Evolutionary conservation across 768 basidiomycete genomes (phyloP).

Genomic region (Naganishia randhawae): DNA sequence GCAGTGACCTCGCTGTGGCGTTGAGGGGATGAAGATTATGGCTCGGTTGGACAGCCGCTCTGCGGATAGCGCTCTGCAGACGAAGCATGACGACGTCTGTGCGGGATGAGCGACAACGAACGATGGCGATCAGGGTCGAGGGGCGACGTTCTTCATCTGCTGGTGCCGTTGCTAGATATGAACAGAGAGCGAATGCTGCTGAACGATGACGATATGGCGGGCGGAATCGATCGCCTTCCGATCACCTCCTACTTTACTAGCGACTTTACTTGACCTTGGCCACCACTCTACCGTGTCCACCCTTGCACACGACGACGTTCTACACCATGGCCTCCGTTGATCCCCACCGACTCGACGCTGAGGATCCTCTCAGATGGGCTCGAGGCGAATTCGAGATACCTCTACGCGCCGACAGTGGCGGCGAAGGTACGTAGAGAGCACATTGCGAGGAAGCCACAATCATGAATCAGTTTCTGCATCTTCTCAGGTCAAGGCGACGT

Average conservation of each 20-base stretch:
- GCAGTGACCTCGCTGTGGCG: neutral
- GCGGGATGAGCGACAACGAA: neutral
- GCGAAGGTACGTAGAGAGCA: constrained; percentile 36
- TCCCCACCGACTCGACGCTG: constrained; percentile 10
- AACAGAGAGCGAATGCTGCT: neutral
- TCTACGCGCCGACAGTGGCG: constrained; percentile 41
- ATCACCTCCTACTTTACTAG: neutral
- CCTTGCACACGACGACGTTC: neutral
- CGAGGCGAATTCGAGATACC: constrained; percentile 49
- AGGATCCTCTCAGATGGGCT: constrained; percentile 47
- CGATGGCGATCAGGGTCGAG: neutral
- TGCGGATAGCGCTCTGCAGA: constrained; percentile 11
- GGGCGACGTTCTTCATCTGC: too few relatives aligned
- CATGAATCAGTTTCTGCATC: neutral
- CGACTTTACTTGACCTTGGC: neutral
- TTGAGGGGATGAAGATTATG: neutral
- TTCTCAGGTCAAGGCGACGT: constrained; percentile 38
- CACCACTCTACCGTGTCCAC: neutral
- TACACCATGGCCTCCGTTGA: constrained; percentile 8
- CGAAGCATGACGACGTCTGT: neutral
- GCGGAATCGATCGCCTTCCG: neutral
- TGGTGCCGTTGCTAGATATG: too few relatives aligned
- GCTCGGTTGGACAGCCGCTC: neutral
- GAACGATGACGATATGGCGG: constrained; percentile 7
- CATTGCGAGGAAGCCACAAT: neutral